phyloP scores from a whole-genome alignment of 257 asterid species.

The Asclepias syriaca region DNA sequence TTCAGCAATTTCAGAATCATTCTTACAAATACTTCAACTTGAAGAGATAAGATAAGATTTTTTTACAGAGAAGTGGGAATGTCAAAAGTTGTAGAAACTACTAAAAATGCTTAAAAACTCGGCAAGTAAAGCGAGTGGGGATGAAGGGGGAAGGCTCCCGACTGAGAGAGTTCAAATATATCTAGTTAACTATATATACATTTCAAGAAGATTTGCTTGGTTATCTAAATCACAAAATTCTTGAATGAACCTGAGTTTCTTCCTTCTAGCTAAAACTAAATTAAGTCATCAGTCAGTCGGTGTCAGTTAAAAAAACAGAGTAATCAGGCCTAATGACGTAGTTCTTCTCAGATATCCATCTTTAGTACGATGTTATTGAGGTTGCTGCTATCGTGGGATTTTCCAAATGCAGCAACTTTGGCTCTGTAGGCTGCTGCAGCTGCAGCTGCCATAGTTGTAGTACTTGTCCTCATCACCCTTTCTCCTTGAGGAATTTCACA shows the following conservation, averaged over 20 bases:
- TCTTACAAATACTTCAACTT: slow-evolving; percentile 14
- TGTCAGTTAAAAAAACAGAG: slow-evolving; percentile 19
- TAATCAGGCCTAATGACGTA: slow-evolving; percentile 22
- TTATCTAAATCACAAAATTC: slow-evolving; percentile 25
- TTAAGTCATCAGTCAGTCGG: slow-evolving; percentile 13
- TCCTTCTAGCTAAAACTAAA: slow-evolving; percentile 21
- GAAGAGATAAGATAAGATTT: neutral
- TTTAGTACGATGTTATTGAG: slow-evolving; percentile 34
- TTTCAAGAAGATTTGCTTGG: slow-evolving; percentile 26
- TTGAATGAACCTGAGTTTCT: slow-evolving; percentile 29
- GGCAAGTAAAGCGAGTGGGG: neutral
- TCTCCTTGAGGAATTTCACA: slow-evolving; percentile 52
- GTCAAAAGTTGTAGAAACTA: slow-evolving; percentile 5
- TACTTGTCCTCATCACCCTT: slow-evolving; percentile 21
- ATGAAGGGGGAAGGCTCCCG: slow-evolving; percentile 19
- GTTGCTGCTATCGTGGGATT: slow-evolving; percentile 25
- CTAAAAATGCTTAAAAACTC: neutral
- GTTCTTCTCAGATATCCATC: slow-evolving; percentile 30
- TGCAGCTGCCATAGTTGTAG: slow-evolving; percentile 28
- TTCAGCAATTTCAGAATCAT: slow-evolving; percentile 6
- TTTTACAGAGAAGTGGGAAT: slow-evolving; percentile 14
- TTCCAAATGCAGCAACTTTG: slow-evolving; percentile 43
- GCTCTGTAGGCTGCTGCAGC: slow-evolving; percentile 47
- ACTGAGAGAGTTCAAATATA: slow-evolving; percentile 24
- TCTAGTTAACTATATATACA: slow-evolving; percentile 42